phyloP scores from a whole-genome alignment of 2,329 filamentous ascomycete genomes.

The Penicillium thymicola region DNA sequence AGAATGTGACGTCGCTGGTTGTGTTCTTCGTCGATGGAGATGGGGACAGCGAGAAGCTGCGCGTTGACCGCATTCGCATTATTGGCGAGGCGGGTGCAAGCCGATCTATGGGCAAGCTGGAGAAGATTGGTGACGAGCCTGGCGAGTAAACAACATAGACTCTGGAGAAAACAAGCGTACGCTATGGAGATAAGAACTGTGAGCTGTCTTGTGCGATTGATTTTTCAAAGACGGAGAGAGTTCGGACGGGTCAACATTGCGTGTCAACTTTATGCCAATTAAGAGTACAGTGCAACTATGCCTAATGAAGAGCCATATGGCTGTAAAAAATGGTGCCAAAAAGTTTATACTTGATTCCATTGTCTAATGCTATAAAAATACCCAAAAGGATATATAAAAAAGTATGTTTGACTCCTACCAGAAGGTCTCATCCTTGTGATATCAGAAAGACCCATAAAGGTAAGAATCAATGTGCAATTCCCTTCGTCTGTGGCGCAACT shows the following conservation, averaged over 20 bases:
- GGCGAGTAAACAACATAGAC: constrained; percentile 50
- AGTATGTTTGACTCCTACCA: constrained; percentile 56
- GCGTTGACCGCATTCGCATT: constrained; percentile 60
- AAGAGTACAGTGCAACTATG: background rate
- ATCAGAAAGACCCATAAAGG: constrained; percentile 49
- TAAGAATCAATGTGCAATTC: constrained; percentile 70
- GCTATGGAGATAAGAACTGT: background rate
- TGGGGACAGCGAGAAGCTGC: constrained; percentile 76
- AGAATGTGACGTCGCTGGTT: constrained; percentile 82
- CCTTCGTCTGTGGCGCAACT: constrained; percentile 73
- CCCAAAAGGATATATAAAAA: constrained; percentile 3
- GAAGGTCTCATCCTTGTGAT: constrained; percentile 44
- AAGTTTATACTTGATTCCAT: background rate
- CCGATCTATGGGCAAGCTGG: constrained; percentile 86
- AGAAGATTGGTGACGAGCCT: constrained; percentile 82
- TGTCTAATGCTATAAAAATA: background rate
- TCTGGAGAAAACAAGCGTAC: constrained; percentile 28
- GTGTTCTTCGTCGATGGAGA: constrained; percentile 87
- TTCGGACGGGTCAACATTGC: background rate
- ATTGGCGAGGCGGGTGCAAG: constrained; percentile 90
- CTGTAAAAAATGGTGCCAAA: background rate
- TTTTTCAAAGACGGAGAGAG: background rate
- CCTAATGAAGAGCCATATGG: background rate
- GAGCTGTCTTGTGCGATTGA: background rate
- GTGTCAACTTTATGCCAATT: background rate